Evolutionary conservation across 768 basidiomycete species (phyloP), one percentile per base, ranked within the genome.

Genomic region (Tulasnella sp.): DNA sequence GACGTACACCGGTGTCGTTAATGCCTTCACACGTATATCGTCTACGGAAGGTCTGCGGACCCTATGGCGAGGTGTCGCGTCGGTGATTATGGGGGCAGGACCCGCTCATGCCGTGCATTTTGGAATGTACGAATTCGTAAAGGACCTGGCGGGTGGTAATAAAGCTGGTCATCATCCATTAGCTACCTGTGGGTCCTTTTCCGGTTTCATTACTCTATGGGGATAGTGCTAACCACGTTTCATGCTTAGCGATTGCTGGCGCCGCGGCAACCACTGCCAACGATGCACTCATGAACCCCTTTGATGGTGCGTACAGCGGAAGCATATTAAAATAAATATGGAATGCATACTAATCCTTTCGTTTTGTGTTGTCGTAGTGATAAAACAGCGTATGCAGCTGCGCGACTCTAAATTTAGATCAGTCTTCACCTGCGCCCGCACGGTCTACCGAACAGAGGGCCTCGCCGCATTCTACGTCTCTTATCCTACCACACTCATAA

Each of bases 301-400:
- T 99, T 68, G 96, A 99, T 74, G 95, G 95, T 96, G 71, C n/a
- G n/a, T 69, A 83, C 71, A 11, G 53, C 23, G 4, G 21, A 26
- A 59, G 43, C 48, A 23, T 51, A 10, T 21, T 43, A n/a, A n/a
- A 17, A 41, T 10, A 11, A n/a, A n/a, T n/a, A n/a, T n/a, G n/a
- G n/a, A n/a, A 60, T 66, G n/a, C 64, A 62, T 68, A 62, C n/a
- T n/a, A n/a, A n/a, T n/a, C n/a, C n/a, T n/a, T n/a, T n/a, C n/a
- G n/a, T n/a, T n/a, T n/a, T n/a, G n/a, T n/a, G n/a, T n/a, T n/a
- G n/a, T n/a, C n/a, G n/a, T 70, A 97, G 95, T 99, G 67, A 90
- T 99, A 76, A 99, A 99, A 74, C 96, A 99, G 76, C 84, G 96
- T 53, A 97, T 99, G 96, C 96, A 99, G 73, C 78, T 98, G 59